Evolutionary conservation across 2,329 filamentous ascomycete genomes (phyloP).

Genomic region (Clonostachys chloroleuca): DNA sequence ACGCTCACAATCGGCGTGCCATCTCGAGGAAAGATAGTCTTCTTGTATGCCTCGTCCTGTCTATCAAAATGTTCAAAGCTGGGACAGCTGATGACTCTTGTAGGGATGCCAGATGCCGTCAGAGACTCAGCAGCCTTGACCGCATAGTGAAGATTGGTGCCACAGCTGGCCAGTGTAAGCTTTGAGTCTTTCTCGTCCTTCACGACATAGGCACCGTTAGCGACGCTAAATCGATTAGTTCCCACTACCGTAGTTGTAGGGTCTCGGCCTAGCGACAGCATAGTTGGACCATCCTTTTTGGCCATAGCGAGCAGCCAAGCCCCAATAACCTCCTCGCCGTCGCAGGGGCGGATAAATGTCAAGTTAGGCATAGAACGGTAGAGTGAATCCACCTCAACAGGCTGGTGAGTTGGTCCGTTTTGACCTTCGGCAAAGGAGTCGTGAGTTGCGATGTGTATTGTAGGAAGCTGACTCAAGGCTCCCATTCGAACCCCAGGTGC

Average conservation of each 20-base stretch:
- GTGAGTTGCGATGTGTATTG: slow-evolving; percentile 49
- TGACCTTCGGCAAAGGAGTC: slow-evolving; percentile 49
- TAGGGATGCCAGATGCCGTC: neutral
- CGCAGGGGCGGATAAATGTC: slow-evolving; percentile 46
- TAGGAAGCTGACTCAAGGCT: slow-evolving; percentile 41
- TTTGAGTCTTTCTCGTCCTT: neutral
- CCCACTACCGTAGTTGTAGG: neutral
- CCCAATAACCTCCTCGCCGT: slow-evolving; percentile 44
- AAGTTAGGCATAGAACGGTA: slow-evolving; percentile 52
- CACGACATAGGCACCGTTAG: too few relatives aligned
- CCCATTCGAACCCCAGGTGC: slow-evolving; percentile 42
- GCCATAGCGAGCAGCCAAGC: slow-evolving; percentile 24
- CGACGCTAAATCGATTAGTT: too few relatives aligned
- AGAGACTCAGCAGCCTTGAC: neutral
- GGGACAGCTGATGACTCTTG: neutral
- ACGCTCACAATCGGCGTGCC: neutral
- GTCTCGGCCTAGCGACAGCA: neutral
- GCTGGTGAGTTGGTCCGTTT: slow-evolving; percentile 52
- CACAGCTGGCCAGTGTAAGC: neutral
- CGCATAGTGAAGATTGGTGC: neutral
- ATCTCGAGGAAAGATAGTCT: neutral
- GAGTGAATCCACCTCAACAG: slow-evolving; percentile 43
- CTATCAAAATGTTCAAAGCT: neutral
- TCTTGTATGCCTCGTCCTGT: neutral
- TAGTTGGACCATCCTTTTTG: neutral